Conservation (phyloP, 352 stramenopile species). For the Phytopythium delawarense region DNA sequence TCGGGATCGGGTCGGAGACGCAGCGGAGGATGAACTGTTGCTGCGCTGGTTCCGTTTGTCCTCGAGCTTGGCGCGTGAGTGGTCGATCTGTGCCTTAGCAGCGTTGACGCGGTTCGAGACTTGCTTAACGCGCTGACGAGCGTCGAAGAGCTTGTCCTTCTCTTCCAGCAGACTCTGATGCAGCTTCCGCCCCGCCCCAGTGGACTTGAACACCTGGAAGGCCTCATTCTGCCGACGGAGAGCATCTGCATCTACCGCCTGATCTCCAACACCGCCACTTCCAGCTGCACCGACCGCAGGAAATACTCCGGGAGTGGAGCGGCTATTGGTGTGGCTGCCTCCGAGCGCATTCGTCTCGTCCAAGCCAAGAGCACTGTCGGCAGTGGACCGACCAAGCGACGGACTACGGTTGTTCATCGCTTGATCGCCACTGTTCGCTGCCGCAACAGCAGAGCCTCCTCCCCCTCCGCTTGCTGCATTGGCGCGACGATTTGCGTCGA, state of each 20-base stretch:
- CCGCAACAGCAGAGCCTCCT: slow-evolving; percentile 11
- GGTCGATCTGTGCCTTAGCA: slow-evolving; percentile 77
- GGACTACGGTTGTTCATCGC: slow-evolving; percentile 17
- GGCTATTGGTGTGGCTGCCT: slow-evolving; percentile 2
- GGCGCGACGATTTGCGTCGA: slow-evolving; percentile 52
- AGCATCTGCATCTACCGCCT: not conserved
- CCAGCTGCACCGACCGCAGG: not conserved
- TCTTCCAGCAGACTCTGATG: slow-evolving; percentile 54
- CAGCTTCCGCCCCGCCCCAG: slow-evolving; percentile 52
- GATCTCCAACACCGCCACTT: not conserved
- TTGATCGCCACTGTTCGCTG: slow-evolving; percentile 4
- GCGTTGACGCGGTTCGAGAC: slow-evolving; percentile 71
- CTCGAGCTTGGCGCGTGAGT: slow-evolving; percentile 47
- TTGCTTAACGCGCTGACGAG: slow-evolving; percentile 70
- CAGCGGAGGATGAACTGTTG: slow-evolving; percentile 5
- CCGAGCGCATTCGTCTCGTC: slow-evolving; percentile 4
- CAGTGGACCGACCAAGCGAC: slow-evolving; percentile 18
- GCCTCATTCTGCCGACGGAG: slow-evolving; percentile 53
- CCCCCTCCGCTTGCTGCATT: slow-evolving; percentile 7
- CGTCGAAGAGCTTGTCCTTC: slow-evolving; percentile 73
- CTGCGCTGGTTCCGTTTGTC: slow-evolving; percentile 50
- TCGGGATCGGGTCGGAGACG: not conserved
- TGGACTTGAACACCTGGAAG: slow-evolving; percentile 63
- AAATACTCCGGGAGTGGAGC: not conserved
- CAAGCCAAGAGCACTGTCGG: not conserved